phyloP scores from a whole-genome alignment of 805 yeast species.

The Nakazawaea ishiwadae region DNA sequence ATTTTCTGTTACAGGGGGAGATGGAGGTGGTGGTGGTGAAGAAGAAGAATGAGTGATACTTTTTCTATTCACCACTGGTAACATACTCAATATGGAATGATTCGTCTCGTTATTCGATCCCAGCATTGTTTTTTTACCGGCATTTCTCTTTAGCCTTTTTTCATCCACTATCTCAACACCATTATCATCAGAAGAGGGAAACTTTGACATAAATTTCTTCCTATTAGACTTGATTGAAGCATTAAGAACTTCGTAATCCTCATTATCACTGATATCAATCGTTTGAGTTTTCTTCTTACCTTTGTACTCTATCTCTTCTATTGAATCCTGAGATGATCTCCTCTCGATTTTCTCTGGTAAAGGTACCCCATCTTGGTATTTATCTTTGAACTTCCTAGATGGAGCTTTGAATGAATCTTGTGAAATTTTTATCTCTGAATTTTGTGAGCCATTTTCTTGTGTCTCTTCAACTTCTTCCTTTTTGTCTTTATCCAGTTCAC shows the following conservation, averaged over 20 bases:
- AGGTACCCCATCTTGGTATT: no score
- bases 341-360: no score
- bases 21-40: no score
- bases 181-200: background rate
- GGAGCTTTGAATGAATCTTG: no score
- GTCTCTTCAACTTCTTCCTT: no score
- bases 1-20: background rate
- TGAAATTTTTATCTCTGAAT: background rate
- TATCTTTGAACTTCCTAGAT: no score
- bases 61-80: background rate
- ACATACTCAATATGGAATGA: background rate
- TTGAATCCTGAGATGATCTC: no score
- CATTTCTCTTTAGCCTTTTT: background rate
- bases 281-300: background rate
- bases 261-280: background rate
- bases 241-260: background rate
- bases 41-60: no score
- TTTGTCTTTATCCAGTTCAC: background rate
- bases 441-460: background rate
- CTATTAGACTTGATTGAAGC: background rate
- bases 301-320: no score
- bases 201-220: constrained; percentile 5
- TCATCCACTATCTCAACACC: no score
- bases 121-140: background rate
- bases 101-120: background rate